Evolutionary conservation across 139 green algal genomes (phyloP).

Genomic region (Tetraselmis chui): DNA sequence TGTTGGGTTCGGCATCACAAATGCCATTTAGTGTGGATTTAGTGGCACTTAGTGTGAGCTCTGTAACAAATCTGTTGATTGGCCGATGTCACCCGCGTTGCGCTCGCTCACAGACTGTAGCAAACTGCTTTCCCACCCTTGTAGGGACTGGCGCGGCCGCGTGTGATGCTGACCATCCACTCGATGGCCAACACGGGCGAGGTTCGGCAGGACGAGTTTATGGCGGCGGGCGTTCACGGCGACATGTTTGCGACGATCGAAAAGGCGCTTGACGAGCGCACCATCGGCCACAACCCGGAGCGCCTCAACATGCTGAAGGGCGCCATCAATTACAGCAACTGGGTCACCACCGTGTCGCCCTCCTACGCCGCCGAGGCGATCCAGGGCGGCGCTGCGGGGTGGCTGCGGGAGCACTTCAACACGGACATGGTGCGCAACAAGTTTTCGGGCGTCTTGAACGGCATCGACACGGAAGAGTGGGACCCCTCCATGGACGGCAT

Average conservation of each 20-base stretch:
- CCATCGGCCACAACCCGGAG: slow-evolving; percentile 96
- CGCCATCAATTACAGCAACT: slow-evolving; percentile 86
- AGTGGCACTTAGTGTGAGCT: no score
- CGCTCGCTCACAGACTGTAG: no score
- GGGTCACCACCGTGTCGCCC: slow-evolving; percentile 85
- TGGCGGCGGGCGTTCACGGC: slow-evolving; percentile 54
- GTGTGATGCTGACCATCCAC: slow-evolving; percentile 85
- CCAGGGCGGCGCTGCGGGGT: slow-evolving; percentile 66
- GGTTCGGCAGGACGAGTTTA: slow-evolving; percentile 82
- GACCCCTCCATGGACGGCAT: slow-evolving; percentile 63
- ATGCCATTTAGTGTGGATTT: no score
- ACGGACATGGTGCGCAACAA: slow-evolving; percentile 34
- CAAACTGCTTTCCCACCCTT: no score
- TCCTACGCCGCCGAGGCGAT: slow-evolving; percentile 84
- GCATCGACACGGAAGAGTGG: slow-evolving; percentile 84
- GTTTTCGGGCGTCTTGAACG: slow-evolving; percentile 88
- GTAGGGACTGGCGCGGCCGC: slow-evolving; percentile 33
- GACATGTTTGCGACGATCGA: slow-evolving; percentile 67
- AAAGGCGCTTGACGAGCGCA: slow-evolving; percentile 91
- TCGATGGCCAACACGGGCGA: slow-evolving; percentile 91
- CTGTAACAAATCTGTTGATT: no score
- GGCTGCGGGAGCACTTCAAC: slow-evolving; percentile 38
- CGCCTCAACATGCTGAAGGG: slow-evolving; percentile 89
- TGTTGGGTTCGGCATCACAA: no score
- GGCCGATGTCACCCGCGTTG: no score